These are phyloP conservation scores for Arthroderma sp. DNA, from an alignment of 2,329 filamentous ascomycete species.

Conservation along the genomic window DNA sequence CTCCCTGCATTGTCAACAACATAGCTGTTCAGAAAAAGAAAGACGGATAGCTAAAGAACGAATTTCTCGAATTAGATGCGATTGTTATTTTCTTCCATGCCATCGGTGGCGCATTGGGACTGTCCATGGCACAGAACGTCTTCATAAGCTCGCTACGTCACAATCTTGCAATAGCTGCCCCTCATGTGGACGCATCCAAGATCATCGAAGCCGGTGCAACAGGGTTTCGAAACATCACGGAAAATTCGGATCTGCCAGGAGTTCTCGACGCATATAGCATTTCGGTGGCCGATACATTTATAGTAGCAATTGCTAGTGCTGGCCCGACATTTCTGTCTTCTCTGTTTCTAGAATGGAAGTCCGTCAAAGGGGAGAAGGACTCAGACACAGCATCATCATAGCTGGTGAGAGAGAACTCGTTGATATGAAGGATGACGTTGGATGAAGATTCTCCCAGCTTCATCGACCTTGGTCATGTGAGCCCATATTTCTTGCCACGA, in stretches of 20 bases:
- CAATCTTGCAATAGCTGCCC: conserved; percentile 11
- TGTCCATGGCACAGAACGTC: conserved; percentile 13
- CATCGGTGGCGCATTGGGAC: conserved; percentile 13
- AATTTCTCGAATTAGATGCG: conserved; percentile 1
- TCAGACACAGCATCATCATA: too few species aligned
- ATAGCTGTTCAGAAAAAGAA: too few species aligned
- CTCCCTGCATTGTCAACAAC: too few species aligned
- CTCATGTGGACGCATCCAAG: conserved; percentile 28
- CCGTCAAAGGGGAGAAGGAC: not conserved
- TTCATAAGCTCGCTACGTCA: conserved; percentile 8
- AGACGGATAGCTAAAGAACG: too few species aligned
- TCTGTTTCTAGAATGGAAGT: conserved; percentile 44
- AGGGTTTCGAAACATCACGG: conserved; percentile 42
- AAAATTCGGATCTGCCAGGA: conserved; percentile 34
- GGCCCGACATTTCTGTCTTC: conserved; percentile 42
- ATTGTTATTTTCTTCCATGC: conserved; percentile 14
- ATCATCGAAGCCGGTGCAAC: conserved; percentile 42
- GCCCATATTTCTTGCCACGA: too few species aligned
- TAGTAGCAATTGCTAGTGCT: conserved; percentile 44
- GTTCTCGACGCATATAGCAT: conserved; percentile 53
- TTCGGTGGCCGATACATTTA: conserved; percentile 45
- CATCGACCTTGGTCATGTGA: too few species aligned
- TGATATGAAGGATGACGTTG: too few species aligned
- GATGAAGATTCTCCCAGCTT: too few species aligned
- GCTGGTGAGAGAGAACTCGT: too few species aligned